A percentile compares a stretch with the other conserved stretches of the same genome.
These are phyloP conservation scores for Catunica adiposa DNA, from an alignment of 2,329 filamentous ascomycete genomes.

Conservation along the genomic window DNA sequence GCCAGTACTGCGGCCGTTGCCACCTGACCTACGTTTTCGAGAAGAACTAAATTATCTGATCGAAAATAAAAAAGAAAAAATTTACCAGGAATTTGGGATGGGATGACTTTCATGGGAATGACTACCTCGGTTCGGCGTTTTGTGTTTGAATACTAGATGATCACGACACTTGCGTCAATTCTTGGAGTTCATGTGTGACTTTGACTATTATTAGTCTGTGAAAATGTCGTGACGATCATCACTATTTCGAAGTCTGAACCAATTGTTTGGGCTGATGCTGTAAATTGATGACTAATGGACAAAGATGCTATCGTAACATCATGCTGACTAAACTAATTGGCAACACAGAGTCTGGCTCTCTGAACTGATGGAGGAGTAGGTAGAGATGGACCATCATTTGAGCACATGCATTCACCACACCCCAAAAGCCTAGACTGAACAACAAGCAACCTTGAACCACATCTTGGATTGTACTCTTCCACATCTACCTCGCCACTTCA, in stretches of 20 bases:
- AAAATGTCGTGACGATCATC: not conserved
- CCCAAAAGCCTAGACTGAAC: not conserved
- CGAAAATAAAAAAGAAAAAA: slow-evolving; percentile 15
- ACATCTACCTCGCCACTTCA: not conserved
- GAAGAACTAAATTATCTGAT: slow-evolving; percentile 35
- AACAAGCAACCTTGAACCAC: not conserved
- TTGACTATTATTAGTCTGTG: not conserved
- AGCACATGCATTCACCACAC: not conserved
- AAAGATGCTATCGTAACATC: not conserved
- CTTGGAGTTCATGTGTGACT: slow-evolving; percentile 4
- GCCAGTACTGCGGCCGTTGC: slow-evolving; percentile 82
- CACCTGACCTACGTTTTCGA: slow-evolving; percentile 60
- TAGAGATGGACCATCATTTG: not conserved
- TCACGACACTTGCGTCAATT: slow-evolving; percentile 13
- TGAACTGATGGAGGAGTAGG: no score
- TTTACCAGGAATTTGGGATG: slow-evolving; percentile 14
- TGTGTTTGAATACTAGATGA: slow-evolving; percentile 13
- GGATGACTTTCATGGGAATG: slow-evolving; percentile 15
- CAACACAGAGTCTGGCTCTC: no score
- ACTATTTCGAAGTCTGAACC: no score
- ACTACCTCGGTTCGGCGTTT: slow-evolving; percentile 15
- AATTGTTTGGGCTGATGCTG: no score
- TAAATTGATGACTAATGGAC: no score
- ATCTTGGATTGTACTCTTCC: not conserved
- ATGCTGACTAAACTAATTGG: not conserved